Percentiles rank a stretch among this genome's conserved stretches.
phyloP scores from a whole-genome alignment of 2,329 filamentous ascomycete species.

The Diaporthe sp. region DNA sequence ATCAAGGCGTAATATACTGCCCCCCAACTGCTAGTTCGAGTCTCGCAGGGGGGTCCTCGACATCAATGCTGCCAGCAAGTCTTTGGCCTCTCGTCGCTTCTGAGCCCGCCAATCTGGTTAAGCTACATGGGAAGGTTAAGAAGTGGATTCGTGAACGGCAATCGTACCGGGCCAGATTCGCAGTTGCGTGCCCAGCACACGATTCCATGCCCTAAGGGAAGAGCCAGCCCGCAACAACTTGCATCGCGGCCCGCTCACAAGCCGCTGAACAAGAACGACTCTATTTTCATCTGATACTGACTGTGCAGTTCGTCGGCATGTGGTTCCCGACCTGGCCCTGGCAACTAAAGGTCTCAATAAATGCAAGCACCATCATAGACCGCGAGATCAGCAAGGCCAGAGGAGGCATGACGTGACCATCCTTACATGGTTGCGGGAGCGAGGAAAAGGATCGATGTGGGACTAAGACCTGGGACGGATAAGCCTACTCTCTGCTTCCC shows the following conservation, averaged over 20 bases:
- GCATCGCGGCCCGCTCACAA: background rate
- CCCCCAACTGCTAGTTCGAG: background rate
- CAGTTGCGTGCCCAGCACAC: background rate
- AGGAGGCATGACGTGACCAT: conserved; percentile 18
- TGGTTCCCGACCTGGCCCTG: background rate
- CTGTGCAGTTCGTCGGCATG: conserved; percentile 15
- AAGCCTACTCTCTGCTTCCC: conserved; percentile 6
- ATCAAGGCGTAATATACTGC: conserved; percentile 24
- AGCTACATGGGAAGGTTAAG: background rate
- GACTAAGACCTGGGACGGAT: conserved; percentile 26
- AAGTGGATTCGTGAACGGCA: background rate
- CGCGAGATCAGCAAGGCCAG: conserved; percentile 19
- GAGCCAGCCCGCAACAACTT: background rate
- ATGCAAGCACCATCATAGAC: conserved; percentile 23
- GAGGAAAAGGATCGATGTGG: conserved; percentile 1
- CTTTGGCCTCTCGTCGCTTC: background rate
- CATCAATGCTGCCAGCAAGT: background rate
- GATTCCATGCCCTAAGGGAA: background rate
- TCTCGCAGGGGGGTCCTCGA: background rate
- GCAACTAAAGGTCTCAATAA: background rate
- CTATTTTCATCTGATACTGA: conserved; percentile 24
- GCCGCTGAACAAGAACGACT: background rate
- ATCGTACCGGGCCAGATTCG: background rate
- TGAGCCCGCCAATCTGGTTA: conserved; percentile 16
- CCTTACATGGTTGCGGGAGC: background rate